Evolutionary conservation across 495 filamentous ascomycete species (phyloP).

Genomic region (Xanthoparmelia taractica): DNA sequence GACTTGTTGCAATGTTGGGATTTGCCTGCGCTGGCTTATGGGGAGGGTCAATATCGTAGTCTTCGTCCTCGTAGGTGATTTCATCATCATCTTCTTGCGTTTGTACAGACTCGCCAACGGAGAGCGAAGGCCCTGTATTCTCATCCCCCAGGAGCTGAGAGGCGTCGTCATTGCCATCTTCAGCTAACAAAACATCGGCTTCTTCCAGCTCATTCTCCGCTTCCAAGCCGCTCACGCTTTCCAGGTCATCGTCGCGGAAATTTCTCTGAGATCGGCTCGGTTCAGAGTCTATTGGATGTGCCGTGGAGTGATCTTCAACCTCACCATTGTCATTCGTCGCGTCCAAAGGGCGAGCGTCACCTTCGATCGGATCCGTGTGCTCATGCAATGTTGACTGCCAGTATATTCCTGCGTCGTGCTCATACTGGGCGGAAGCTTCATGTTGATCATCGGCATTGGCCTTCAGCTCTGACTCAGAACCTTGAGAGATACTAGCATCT

Average conservation of each 20-base stretch:
- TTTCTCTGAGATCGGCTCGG: background rate
- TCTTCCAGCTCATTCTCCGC: background rate
- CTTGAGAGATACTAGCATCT: background rate
- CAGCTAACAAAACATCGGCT: background rate
- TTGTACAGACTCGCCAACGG: background rate
- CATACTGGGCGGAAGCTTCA: background rate
- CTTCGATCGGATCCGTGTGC: background rate
- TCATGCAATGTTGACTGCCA: background rate
- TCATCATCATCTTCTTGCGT: conserved; percentile 30
- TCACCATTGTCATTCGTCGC: background rate
- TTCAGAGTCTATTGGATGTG: background rate
- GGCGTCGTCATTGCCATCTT: conserved; percentile 13
- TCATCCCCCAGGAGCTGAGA: background rate
- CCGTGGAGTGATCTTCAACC: background rate
- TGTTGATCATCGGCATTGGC: background rate
- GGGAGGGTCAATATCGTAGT: conserved; percentile 21
- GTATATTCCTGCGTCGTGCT: background rate
- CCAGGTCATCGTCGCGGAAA: background rate
- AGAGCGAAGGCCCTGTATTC: background rate
- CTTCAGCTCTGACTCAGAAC: background rate
- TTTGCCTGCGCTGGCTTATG: background rate
- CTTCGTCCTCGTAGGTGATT: conserved; percentile 41
- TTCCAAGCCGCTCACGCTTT: background rate
- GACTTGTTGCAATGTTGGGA: conserved; percentile 8
- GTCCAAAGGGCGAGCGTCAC: background rate